Base-by-base conservation (phyloP, 2,329 filamentous ascomycete genomes). In the Fusarium mangiferae region DNA sequence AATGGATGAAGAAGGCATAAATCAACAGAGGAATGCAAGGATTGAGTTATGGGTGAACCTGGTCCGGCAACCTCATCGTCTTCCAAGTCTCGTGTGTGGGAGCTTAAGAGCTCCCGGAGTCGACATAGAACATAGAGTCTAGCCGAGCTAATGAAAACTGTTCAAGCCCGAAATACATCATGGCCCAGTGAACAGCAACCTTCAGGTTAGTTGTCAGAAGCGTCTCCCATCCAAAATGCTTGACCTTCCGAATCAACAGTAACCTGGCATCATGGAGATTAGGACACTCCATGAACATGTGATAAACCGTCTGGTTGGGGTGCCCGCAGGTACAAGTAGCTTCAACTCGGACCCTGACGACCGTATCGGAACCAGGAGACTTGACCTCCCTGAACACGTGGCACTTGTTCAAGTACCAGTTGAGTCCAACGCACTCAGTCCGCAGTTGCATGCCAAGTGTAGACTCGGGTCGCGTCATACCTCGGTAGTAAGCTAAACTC, bases 371-470 rank as follows among this genome's bases (percentile, higher is more conserved):
- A 14, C 28, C 28, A 15, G 46, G 7, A 22, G 11, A 2, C 28
- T 36, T 57, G n/a, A 24, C 28, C 13, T 33, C 39, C 41, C 44
- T 20, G 7, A 24, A 22, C 17, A n/a, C 44, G 8, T 49, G n/a
- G 15, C 36, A 49, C 15, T 38, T 49, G 17, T 26, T 41, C 18
- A 63, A 38, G 44, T 28, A 57, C 14, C 22, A 8, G 24, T 63
- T 42, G 35, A 58, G 52, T 18, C 51, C 61, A 15, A 68, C 46
- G 8, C 26, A 41, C 61, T 66, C 52, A 22, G 61, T 66, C 11
- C 61, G 44, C 13, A 64, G 36, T 6, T 68, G 59, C 14, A 68
- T 36, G 10, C 57, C 36, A 6, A 66, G 44, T 11, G 65, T 68
- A 14, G 41, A 42, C 39, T 59, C 51, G 3, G 51, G 52, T 1